These are phyloP conservation scores for Chlamydomonas incerta DNA, from an alignment of 139 green algal genomes.

Conservation along the genomic window DNA sequence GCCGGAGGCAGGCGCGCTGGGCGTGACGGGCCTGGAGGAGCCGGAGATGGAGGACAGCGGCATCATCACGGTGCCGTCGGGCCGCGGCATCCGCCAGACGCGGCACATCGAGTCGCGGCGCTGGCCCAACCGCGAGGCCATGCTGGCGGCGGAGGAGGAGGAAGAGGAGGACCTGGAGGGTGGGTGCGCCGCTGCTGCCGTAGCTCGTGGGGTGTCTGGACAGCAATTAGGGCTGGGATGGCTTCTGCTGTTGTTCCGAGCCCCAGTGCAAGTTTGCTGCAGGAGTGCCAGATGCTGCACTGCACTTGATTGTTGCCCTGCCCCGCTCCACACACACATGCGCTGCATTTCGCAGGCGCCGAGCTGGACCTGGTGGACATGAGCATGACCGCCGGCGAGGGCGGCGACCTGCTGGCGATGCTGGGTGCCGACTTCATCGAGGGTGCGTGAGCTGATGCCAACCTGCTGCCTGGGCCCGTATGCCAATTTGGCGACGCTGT, in stretches of 20 bases:
- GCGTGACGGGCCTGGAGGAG: background rate
- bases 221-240: too few species aligned
- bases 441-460: constrained; percentile 7
- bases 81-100: constrained; percentile 29
- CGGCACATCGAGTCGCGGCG: constrained; percentile 17
- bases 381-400: background rate
- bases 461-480: too few species aligned
- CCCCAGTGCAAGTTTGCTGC: too few species aligned
- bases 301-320: background rate
- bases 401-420: constrained; percentile 33
- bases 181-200: too few species aligned
- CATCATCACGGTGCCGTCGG: constrained; percentile 7
- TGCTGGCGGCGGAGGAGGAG: constrained; percentile 12
- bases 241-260: too few species aligned
- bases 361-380: constrained; percentile 37
- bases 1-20: too few species aligned
- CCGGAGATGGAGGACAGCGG: constrained; percentile 28
- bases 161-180: constrained; percentile 3
- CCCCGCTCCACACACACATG: too few species aligned
- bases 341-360: background rate
- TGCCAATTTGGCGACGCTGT: too few species aligned
- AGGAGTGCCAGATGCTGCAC: too few species aligned
- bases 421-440: constrained; percentile 36
- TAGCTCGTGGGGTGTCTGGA: too few species aligned
- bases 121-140: constrained; percentile 10